These are phyloP conservation scores for Citropsis articulata DNA, from an alignment of 345 rosid genomes.

Conservation along the genomic window DNA sequence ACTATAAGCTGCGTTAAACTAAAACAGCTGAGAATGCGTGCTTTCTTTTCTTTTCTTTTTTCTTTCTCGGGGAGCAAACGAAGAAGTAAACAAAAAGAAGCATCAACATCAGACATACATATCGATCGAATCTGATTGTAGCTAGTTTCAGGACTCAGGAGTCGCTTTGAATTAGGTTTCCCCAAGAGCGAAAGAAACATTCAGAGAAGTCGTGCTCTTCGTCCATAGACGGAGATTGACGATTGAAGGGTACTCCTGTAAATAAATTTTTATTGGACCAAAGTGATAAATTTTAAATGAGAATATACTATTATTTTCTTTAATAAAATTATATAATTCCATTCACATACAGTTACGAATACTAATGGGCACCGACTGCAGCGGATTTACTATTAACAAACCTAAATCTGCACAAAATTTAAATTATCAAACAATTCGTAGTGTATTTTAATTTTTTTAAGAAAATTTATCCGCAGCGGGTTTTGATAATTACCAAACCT, in stretches of 20 bases:
- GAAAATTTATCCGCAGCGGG: too few relatives aligned
- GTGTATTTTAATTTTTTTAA: too few relatives aligned
- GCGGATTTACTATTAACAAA: too few relatives aligned
- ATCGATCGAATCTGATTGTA: background rate
- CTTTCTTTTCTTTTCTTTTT: background rate
- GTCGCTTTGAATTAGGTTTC: background rate
- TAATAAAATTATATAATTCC: too few relatives aligned
- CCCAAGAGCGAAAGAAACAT: background rate
- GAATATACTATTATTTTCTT: too few relatives aligned
- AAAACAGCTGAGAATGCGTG: background rate
- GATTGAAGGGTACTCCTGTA: background rate
- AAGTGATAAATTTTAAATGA: background rate
- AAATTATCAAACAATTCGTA: too few relatives aligned
- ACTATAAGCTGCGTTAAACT: background rate
- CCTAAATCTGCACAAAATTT: too few relatives aligned
- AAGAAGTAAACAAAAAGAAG: background rate
- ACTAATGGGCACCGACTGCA: too few relatives aligned
- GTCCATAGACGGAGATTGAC: background rate
- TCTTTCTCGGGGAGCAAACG: background rate
- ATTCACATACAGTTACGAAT: too few relatives aligned
- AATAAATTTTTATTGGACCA: background rate
- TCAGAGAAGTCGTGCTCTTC: background rate
- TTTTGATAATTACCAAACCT: too few relatives aligned
- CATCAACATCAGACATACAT: background rate
- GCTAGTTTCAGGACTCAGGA: background rate